These are phyloP conservation scores for Nymphaea colorata DNA, from an alignment of 164 flowering plant species.

Conservation along the genomic window DNA sequence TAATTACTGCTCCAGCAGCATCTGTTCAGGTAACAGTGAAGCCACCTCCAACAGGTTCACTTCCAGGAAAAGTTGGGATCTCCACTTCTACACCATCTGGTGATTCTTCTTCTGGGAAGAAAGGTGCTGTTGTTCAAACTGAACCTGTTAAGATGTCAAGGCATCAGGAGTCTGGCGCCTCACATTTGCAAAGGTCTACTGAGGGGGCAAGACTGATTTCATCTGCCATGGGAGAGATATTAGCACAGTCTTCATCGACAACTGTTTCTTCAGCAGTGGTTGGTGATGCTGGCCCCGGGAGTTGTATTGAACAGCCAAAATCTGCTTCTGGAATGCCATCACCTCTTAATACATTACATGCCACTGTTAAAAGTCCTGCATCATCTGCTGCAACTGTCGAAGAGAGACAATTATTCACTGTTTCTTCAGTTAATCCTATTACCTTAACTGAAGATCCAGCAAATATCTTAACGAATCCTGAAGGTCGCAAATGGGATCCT, in stretches of 20 bases:
- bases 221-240: not conserved
- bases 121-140: not conserved
- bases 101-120: not conserved
- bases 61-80: not conserved
- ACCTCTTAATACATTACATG: not conserved
- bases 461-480: slow-evolving; percentile 13
- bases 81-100: not conserved
- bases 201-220: slow-evolving; percentile 1
- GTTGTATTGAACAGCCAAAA: not conserved
- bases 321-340: not conserved
- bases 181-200: slow-evolving; percentile 16
- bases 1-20: not conserved
- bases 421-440: slow-evolving; percentile 10
- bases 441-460: slow-evolving; percentile 21
- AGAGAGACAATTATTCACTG: not conserved
- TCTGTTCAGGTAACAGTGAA: slow-evolving; percentile 36
- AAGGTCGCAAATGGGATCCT: slow-evolving; percentile 22
- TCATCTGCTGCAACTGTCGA: not conserved
- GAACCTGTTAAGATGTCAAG: slow-evolving; percentile 22
- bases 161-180: slow-evolving; percentile 14
- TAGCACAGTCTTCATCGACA: not conserved
- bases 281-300: not conserved
- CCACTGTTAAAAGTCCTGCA: not conserved
- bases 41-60: not conserved
- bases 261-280: not conserved